phyloP scores from a whole-genome alignment of 345 rosid genomes.

The Lepidium aucheri region DNA sequence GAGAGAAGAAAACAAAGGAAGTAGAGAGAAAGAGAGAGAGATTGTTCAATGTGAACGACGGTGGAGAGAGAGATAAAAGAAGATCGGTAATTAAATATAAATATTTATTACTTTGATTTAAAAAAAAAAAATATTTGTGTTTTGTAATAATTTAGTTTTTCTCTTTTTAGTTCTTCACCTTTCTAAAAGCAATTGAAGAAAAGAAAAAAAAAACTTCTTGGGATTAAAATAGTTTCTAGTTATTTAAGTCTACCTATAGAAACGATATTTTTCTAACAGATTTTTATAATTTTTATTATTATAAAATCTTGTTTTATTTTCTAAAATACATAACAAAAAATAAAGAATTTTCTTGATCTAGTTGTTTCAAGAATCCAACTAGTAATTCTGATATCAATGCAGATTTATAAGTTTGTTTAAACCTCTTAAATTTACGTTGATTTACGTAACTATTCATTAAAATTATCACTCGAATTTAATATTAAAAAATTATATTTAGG shows the following conservation, averaged over 20 bases:
- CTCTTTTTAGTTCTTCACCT: neutral
- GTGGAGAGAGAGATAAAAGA: slow-evolving; percentile 2
- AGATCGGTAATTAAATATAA: neutral
- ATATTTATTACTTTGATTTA: neutral
- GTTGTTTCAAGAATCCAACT: too few species aligned
- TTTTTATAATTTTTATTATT: too few species aligned
- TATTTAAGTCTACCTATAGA: neutral
- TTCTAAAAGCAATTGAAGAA: slow-evolving; percentile 17
- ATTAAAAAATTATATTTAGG: too few species aligned
- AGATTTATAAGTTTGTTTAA: too few species aligned
- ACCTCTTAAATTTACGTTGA: too few species aligned
- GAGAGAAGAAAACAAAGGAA: neutral
- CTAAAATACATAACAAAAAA: too few species aligned
- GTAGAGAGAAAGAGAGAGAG: neutral
- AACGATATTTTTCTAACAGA: neutral
- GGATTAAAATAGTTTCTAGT: neutral
- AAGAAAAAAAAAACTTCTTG: slow-evolving; percentile 6
- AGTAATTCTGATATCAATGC: too few species aligned
- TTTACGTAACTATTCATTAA: too few species aligned
- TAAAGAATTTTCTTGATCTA: too few species aligned
- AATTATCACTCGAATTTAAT: too few species aligned
- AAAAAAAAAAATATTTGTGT: too few species aligned
- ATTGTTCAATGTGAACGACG: slow-evolving; percentile 6
- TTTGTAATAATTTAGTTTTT: neutral
- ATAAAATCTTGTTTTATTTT: too few species aligned